Base-by-base conservation (phyloP, 352 stramenopile genomes). In the Phytopythium vexans region DNA sequence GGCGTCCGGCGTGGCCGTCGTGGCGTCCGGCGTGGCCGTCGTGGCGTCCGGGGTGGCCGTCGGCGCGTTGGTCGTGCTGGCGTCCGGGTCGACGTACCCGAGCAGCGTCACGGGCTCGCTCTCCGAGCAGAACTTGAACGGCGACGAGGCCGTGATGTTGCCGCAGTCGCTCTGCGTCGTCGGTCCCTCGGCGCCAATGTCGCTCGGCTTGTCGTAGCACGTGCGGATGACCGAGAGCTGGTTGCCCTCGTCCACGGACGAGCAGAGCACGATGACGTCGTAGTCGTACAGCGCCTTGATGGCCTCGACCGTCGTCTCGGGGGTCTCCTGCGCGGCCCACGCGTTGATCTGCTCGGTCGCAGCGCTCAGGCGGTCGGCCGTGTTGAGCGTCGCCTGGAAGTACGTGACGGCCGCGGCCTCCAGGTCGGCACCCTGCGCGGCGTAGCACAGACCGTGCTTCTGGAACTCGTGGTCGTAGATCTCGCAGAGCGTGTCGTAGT, bases 391-490 rank as follows among this genome's bases (percentile, higher is more conserved):
- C 8, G 75, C 73, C 45, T 66, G 8, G 49, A 92, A 89, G 75
- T 92, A 92, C 46, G 72, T 73, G 14, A 75, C 74, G 1, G 81
- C 70, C 5, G 70, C 70, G 16, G 70, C 58, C 49, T 77, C 70
- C 16, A 72, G 75, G 60, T 92, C 65, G 14, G 64, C 66, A 4
- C 58, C 79, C 14, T 71, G 67, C 0, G 82, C 79, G 33, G 73
- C 76, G 56, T 83, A 92, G 68, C 82, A 92, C 32, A 89, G 56
- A 11, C 82, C 82, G 64, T 92, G 82, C 68, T 92, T 92, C 67
- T 92, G 82, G 70, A 84, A 89, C 62, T 89, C 79, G 66, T 92
- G 82, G 68, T 89, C 74, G 68, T 89, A 92, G 58, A 88, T 83
- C 66, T 92, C 77, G 47, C 82, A 92, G 8, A 92, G 67, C 52